These are phyloP conservation scores for Dioscorea cayenensis DNA, from an alignment of 116 monocot genomes.

Conservation along the genomic window DNA sequence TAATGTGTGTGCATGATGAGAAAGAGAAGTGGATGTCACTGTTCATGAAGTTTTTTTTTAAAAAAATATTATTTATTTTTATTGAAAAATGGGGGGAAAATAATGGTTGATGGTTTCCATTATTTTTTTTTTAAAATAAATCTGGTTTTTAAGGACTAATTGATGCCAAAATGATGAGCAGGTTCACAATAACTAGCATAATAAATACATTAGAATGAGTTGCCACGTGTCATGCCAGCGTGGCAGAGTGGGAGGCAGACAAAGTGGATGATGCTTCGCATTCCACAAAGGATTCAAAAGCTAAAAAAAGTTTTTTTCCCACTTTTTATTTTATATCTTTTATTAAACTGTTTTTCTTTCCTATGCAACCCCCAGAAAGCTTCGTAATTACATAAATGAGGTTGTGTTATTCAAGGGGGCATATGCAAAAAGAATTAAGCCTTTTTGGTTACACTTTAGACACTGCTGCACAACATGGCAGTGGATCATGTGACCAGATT, in stretches of 20 bases:
- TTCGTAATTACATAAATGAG: too few relatives aligned
- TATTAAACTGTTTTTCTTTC: too few relatives aligned
- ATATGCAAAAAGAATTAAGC: neutral
- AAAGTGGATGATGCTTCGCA: neutral
- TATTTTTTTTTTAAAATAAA: neutral
- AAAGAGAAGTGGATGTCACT: too few relatives aligned
- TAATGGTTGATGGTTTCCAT: neutral
- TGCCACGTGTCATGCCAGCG: constrained; percentile 7
- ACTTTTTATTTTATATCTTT: too few relatives aligned
- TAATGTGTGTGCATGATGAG: too few relatives aligned
- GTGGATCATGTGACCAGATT: constrained; percentile 5
- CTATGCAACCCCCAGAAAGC: too few relatives aligned
- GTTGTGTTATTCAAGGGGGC: too few relatives aligned
- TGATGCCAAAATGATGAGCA: constrained; percentile 28
- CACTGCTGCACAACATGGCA: neutral
- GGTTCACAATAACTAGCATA: constrained; percentile 3
- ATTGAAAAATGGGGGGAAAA: neutral
- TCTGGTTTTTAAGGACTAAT: neutral
- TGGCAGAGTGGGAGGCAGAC: neutral
- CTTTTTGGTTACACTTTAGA: neutral
- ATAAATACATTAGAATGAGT: constrained; percentile 6
- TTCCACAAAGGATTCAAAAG: neutral
- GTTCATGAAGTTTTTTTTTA: too few relatives aligned
- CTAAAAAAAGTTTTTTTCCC: too few relatives aligned
- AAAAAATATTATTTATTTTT: neutral